These are phyloP conservation scores for Chloris gayana DNA, from an alignment of 176 grass and related monocot species.

Conservation along the genomic window DNA sequence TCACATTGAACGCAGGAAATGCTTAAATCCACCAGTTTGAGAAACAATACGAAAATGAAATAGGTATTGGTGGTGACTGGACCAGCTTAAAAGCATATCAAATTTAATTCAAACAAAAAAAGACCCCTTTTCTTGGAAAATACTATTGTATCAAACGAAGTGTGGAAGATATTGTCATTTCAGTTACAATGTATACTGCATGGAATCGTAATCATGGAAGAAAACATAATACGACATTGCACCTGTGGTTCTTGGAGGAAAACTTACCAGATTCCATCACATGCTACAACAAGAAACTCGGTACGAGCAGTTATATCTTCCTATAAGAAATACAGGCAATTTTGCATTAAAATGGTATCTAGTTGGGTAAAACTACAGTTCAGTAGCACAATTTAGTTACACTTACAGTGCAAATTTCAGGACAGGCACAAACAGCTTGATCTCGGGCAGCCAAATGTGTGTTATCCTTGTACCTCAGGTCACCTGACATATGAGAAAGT, in stretches of 20 bases:
- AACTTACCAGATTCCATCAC: constrained; percentile 71
- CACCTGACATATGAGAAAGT: constrained; percentile 41
- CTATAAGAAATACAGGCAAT: not conserved
- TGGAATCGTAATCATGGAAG: constrained; percentile 10
- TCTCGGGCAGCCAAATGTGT: not conserved
- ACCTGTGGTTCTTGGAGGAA: not conserved
- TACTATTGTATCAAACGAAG: too few relatives aligned
- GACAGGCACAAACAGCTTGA: constrained; percentile 45
- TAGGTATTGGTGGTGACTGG: not conserved
- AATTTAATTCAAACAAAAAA: not conserved
- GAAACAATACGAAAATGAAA: too few relatives aligned
- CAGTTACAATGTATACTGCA: not conserved
- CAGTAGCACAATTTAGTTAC: not conserved
- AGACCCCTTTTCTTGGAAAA: constrained; percentile 22
- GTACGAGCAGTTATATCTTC: too few relatives aligned
- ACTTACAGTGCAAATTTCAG: constrained; percentile 47
- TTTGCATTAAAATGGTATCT: constrained; percentile 20
- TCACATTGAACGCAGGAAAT: too few relatives aligned
- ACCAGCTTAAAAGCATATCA: constrained; percentile 24
- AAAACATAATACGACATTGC: constrained; percentile 11
- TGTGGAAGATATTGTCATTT: constrained; percentile 2
- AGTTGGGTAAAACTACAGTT: constrained; percentile 19
- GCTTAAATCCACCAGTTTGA: too few relatives aligned
- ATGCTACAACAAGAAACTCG: constrained; percentile 57
- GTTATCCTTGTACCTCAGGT: constrained; percentile 37